phyloP scores from a whole-genome alignment of 805 yeast genomes.

The Yamadazyma scolyti region DNA sequence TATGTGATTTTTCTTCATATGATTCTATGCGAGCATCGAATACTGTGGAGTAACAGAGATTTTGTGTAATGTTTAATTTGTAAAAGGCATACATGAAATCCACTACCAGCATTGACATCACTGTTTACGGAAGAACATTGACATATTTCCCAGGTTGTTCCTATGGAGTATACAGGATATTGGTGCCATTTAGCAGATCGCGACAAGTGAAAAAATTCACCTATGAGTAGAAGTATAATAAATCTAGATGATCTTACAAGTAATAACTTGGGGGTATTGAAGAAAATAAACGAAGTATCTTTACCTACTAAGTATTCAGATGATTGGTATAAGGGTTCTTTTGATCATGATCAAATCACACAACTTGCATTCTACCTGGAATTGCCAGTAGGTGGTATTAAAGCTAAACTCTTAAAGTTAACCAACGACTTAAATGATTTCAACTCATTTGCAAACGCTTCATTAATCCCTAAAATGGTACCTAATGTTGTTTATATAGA shows the following conservation, averaged over 20 bases:
- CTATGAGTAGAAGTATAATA: slow-evolving; percentile 37
- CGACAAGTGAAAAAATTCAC: too few species aligned
- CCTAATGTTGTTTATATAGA: slow-evolving; percentile 63
- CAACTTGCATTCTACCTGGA: slow-evolving; percentile 67
- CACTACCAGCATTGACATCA: too few species aligned
- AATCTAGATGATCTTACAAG: slow-evolving; percentile 56
- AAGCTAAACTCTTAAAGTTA: slow-evolving; percentile 49
- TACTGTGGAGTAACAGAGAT: too few species aligned
- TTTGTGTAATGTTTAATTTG: too few species aligned
- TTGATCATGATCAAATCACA: slow-evolving; percentile 46
- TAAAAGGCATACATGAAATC: too few species aligned
- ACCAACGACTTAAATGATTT: slow-evolving; percentile 18
- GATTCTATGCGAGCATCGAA: background rate
- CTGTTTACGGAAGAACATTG: too few species aligned
- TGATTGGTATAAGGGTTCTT: slow-evolving; percentile 48
- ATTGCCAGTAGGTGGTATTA: slow-evolving; percentile 76
- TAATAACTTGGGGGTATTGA: slow-evolving; percentile 58
- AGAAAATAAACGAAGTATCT: slow-evolving; percentile 49
- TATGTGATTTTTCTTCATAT: too few species aligned
- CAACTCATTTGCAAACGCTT: slow-evolving; percentile 27
- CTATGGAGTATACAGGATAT: too few species aligned
- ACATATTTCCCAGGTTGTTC: too few species aligned
- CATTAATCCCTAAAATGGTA: slow-evolving; percentile 19
- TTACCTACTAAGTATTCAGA: slow-evolving; percentile 53
- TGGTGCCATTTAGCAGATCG: too few species aligned